Evolutionary conservation across 1,139 yeast genomes (phyloP).

Genomic region (Lodderomyces oxycetoniae): DNA sequence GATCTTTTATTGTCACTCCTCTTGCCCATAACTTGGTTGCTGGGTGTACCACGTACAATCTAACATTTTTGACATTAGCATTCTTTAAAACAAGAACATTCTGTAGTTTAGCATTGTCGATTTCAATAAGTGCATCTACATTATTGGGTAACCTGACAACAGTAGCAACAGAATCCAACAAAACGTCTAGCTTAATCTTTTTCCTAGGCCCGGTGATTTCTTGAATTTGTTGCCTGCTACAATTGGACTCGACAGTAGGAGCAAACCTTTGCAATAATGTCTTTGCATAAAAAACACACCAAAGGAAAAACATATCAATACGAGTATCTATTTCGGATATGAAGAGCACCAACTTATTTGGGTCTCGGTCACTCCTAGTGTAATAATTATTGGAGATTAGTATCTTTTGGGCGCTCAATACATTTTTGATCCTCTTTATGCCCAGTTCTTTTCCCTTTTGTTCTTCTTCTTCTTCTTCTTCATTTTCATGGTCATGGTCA

Average conservation of each 20-base stretch:
- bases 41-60: slow-evolving; percentile 55
- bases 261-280: slow-evolving; percentile 33
- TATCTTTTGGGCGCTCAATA: slow-evolving; percentile 28
- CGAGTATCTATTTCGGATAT: slow-evolving; percentile 40
- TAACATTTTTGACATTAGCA: slow-evolving; percentile 30
- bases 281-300: slow-evolving; percentile 41
- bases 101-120: slow-evolving; percentile 33
- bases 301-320: slow-evolving; percentile 38
- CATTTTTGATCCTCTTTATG: slow-evolving; percentile 30
- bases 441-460: background rate
- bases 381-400: slow-evolving; percentile 21
- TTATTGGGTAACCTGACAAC: slow-evolving; percentile 47
- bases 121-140: slow-evolving; percentile 49
- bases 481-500: slow-evolving; percentile 11
- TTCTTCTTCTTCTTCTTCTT: background rate
- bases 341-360: slow-evolving; percentile 24
- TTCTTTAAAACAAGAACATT: slow-evolving; percentile 27
- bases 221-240: slow-evolving; percentile 24
- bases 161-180: slow-evolving; percentile 39
- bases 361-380: slow-evolving; percentile 20
- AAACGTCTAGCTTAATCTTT: slow-evolving; percentile 30
- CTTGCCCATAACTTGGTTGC: slow-evolving; percentile 45
- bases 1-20: slow-evolving; percentile 37
- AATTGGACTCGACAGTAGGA: slow-evolving; percentile 31
- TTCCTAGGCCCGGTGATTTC: slow-evolving; percentile 21